Evolutionary conservation across 306 rosid genomes (phyloP), one percentile per base, ranked within the genome.

Genomic region (Pterocarpus santalinus): DNA sequence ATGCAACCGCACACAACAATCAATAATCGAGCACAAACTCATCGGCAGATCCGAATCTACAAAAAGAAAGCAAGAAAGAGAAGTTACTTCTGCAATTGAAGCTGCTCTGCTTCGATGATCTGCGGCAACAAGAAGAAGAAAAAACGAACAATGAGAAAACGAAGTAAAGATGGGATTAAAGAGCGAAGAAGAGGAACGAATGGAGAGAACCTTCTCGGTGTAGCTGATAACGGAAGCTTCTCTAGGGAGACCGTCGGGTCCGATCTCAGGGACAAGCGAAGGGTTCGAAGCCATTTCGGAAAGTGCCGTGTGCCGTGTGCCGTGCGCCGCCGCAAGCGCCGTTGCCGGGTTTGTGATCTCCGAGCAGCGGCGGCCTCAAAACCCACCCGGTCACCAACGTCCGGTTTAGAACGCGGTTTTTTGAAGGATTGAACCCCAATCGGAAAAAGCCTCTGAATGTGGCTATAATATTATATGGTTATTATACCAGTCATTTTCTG

Each of bases 181-280:
- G 44, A 33, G 41, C 30, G 49, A 65, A 28, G 7, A 57, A 22
- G 22, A 72, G 16, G 34, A 17, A 22, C 28, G 34, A 65, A 69
- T 3, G 81, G 51, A 80, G 22, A 77, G 73, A 65, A 92, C 98
- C 94, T 83, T 95, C 87, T 95, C 98, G 34, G 99, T 93, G 91
- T 95, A 89, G 87, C 90, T 81, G 84, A 95, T 86, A 75, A 90
- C 90, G 32, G 98, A 73, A 73, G 95, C 85, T 77, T 93, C 98
- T 61, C 89, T 85, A 46, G 96, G 73, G 80, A 93, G 91, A 69
- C 99, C 98, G 43, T 95, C 99, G 43, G 96, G 96, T 39, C 98
- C 99, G 88, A 95, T 91, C 90, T 88, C 97, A 8, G 95, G 93
- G 58, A 22, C 73, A 78, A 93, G 89, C 17, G 85, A 82, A 46